A percentile compares a stretch with the other conserved stretches of the same genome.
phyloP scores from a whole-genome alignment of 805 yeast genomes.

The Starmerella lactis-condensi region DNA sequence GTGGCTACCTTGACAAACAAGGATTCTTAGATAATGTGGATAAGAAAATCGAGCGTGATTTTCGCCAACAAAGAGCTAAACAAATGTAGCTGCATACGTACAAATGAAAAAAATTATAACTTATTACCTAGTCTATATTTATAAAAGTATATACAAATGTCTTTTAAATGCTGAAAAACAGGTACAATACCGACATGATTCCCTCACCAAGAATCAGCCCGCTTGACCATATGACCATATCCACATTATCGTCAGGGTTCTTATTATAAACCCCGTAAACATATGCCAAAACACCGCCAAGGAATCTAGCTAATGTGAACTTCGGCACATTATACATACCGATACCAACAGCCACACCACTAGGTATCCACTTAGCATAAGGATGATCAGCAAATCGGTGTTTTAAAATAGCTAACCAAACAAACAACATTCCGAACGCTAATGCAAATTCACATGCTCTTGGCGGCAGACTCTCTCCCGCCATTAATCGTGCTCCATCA shows the following conservation, averaged over 20 bases:
- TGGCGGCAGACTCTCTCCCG: constrained; percentile 80
- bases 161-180: constrained; percentile 41
- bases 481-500: constrained; percentile 81
- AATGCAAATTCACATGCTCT: constrained; percentile 49
- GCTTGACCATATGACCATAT: constrained; percentile 71
- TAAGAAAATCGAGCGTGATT: constrained; percentile 33
- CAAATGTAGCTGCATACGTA: constrained; percentile 2
- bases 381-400: constrained; percentile 9
- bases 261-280: constrained; percentile 24
- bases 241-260: constrained; percentile 36
- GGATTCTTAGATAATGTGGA: constrained; percentile 71
- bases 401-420: constrained; percentile 39
- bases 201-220: constrained; percentile 94
- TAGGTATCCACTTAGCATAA: constrained; percentile 43
- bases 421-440: constrained; percentile 47
- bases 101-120: not conserved
- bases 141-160: not conserved
- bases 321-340: constrained; percentile 90
- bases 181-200: constrained; percentile 59
- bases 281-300: constrained; percentile 64
- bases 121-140: not conserved
- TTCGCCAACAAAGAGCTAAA: constrained; percentile 13
- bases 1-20: constrained; percentile 79
- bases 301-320: constrained; percentile 78
- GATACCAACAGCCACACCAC: constrained; percentile 93